These are phyloP conservation scores for Solanum sitiens DNA, from an alignment of 257 asterid species.

Conservation along the genomic window DNA sequence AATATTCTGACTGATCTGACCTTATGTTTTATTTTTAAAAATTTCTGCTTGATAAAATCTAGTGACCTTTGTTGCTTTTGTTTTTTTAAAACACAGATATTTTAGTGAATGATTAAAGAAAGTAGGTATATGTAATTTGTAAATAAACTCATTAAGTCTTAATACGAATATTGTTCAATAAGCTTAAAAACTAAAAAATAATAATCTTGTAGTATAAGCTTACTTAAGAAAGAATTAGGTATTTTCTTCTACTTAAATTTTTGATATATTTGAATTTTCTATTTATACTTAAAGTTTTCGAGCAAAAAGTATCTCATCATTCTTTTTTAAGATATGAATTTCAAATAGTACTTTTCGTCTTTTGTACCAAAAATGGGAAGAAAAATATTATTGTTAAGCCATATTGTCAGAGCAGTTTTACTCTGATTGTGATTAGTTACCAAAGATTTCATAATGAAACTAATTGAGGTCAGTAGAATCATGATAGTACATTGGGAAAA, in stretches of 20 bases:
- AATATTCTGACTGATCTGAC: neutral
- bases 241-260: neutral
- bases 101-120: neutral
- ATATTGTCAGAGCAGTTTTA: neutral
- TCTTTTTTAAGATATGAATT: neutral
- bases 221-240: neutral
- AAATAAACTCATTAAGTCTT: neutral
- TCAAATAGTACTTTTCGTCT: neutral
- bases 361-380: neutral
- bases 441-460: neutral
- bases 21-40: neutral
- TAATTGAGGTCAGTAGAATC: neutral
- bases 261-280: neutral
- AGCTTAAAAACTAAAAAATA: neutral
- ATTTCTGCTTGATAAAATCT: neutral
- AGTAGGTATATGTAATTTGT: neutral
- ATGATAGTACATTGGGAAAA: neutral
- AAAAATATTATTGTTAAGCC: neutral
- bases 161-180: neutral
- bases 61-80: neutral
- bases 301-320: neutral
- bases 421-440: neutral
- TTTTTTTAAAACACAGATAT: neutral
- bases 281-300: neutral
- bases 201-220: neutral